Evolutionary conservation across 768 basidiomycete genomes (phyloP).

Genomic region (Mycena floridula): DNA sequence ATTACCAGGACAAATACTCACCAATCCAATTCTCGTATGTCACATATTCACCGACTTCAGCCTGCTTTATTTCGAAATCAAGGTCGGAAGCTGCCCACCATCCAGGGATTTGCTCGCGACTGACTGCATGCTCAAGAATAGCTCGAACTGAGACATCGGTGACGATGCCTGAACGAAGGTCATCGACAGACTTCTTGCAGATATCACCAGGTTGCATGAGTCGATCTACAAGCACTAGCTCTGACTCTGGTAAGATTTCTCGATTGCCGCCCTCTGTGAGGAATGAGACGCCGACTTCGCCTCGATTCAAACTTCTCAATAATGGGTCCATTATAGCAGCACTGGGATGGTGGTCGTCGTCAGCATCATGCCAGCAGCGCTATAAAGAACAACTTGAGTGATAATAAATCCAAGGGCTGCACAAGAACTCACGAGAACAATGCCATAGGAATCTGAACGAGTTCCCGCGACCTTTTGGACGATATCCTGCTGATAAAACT

Average conservation of each 20-base stretch:
- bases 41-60: conserved; percentile 80
- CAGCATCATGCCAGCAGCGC: conserved; percentile 89
- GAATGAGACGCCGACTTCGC: conserved; percentile 82
- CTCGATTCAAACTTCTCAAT: conserved; percentile 66
- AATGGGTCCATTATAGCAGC: conserved; percentile 54
- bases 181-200: conserved; percentile 73
- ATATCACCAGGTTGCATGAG: conserved; percentile 73
- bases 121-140: conserved; percentile 73
- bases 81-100: conserved; percentile 62
- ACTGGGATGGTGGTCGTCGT: conserved; percentile 49
- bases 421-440: conserved; percentile 53
- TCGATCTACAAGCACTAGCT: conserved; percentile 69
- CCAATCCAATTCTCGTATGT: conserved; percentile 84
- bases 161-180: conserved; percentile 73
- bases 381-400: too few relatives aligned
- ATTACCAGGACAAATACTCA: too few relatives aligned
- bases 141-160: conserved; percentile 54
- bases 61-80: conserved; percentile 45
- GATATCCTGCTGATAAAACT: conserved; percentile 69
- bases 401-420: conserved; percentile 1
- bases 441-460: conserved; percentile 41
- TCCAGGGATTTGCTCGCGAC: conserved; percentile 45
- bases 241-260: conserved; percentile 66
- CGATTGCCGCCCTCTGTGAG: conserved; percentile 39
- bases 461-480: conserved; percentile 42